These are phyloP conservation scores for Rhizophora mangle DNA, from an alignment of 345 rosid genomes.

Conservation along the genomic window DNA sequence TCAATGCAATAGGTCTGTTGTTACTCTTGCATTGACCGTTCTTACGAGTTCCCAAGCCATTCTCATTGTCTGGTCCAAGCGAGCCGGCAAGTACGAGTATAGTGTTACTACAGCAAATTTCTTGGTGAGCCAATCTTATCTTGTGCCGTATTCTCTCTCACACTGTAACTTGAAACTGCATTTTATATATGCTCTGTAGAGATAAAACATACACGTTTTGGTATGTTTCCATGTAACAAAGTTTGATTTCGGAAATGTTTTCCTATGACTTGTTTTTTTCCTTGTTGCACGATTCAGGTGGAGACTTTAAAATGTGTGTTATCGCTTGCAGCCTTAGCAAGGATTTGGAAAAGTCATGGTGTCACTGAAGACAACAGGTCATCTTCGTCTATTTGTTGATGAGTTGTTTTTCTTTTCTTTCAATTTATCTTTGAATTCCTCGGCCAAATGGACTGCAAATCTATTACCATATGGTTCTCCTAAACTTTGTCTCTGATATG, in stretches of 20 bases:
- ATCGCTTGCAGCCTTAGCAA: constrained; percentile 82
- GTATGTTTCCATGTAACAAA: neutral
- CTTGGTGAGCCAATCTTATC: constrained; percentile 48
- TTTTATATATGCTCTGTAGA: no score
- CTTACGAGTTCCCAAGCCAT: constrained; percentile 97
- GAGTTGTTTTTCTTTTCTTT: no score
- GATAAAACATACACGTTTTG: neutral
- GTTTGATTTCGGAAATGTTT: neutral
- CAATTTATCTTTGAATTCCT: neutral
- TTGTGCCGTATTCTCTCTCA: neutral
- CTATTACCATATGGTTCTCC: no score
- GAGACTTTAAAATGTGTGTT: constrained; percentile 88
- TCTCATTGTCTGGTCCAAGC: constrained; percentile 95
- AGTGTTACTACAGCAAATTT: constrained; percentile 97
- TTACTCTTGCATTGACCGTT: constrained; percentile 76
- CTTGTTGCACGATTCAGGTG: constrained; percentile 46
- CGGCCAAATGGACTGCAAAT: no score
- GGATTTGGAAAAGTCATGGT: constrained; percentile 77
- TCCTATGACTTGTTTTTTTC: neutral
- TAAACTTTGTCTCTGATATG: no score
- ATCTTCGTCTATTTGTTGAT: neutral
- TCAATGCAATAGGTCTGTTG: constrained; percentile 49
- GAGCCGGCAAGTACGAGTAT: constrained; percentile 96
- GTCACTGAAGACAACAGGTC: constrained; percentile 94
- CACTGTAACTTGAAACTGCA: neutral